Evolutionary conservation across 176 grass and related monocot species (phyloP), one percentile per base, ranked within the genome.

Genomic region (Thinopyrum elongatum): DNA sequence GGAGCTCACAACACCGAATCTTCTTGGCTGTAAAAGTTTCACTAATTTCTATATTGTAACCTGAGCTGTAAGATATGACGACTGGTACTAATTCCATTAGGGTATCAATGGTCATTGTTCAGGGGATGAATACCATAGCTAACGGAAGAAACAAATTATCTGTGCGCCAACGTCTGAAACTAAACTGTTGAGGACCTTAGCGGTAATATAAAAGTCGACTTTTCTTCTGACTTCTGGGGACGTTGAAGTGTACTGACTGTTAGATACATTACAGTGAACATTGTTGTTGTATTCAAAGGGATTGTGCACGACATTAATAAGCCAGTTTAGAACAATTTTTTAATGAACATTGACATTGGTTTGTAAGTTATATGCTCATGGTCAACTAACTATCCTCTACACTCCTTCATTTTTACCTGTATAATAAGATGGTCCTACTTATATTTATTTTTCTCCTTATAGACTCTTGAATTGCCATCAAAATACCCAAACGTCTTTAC

Each of bases 381-480:
- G 17, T 74, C 58, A 83, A 55, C 6, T 39, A 74, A 90, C 67
- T 39, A 72, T 78, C 30, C 70, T 87, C 46, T 58, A 61, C 64
- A 11, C 61, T 67, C 53, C n/a, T 93, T 83, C 29, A 47, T 83
- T 76, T 33, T 58, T 79, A 49, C 46, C 7, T 61, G 15, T 59
- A 51, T 64, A 67, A 51, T 64, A 74, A 59, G 36, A 79, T 60
- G 76, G 75, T 85, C 70, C 34, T 88, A 78, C 38, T 88, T 75
- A 62, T 70, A 58, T 73, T 60, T 79, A 46, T 88, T 47, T 78
- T 58, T 14, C 58, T 87, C 68, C 58, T 87, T 87, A 77, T 83
- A 95, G 93, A 98, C 93, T 70, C 82, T 98, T 86, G 96, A 98
- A 90, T 60, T 98, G 74, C 96, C 96, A 70, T 94, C 92, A 17